Base-by-base conservation (phyloP, 2,329 filamentous ascomycete species). In the Colletotrichum sp. region DNA sequence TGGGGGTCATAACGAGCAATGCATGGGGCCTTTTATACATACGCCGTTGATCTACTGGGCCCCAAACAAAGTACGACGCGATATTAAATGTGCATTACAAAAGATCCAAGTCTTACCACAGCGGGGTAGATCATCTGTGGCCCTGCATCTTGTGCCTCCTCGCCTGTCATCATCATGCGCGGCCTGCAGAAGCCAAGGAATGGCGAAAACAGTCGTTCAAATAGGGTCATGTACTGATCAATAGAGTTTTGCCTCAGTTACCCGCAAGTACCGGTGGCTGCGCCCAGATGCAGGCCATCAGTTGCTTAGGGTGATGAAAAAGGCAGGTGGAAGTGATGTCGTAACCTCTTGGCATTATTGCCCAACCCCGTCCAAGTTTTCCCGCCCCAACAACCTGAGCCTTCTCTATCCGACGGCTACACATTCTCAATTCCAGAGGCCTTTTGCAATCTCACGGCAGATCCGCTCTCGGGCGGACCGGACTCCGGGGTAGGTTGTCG, bases 321-420 rank as follows among this genome's bases (percentile, higher is more conserved):
- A 72, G 63, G 55, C 70, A 75, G 69, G 73, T 75, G 28, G 9
- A 9, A 61, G 26, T 21, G 52, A 75, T 75, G 68, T 75, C 72
- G 72, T 59, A 43, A 75, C 28, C 36, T 43, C 72, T 71, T 71
- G 68, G 57, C 68, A 64, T 39, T 52, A 63, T 71, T 71, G 57
- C 18, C 59, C 57, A 63, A 34, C 28, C 26, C 52, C 36, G 52
- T 43, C 28, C 34, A 55, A 21, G 30, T 2, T 52, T 24, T 67
- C 43, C 28, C n/a, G 5, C 21, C 66, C 6, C 48, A 36, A 60
- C 15, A 8, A 1, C 7, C 15, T 66, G 64, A 52, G 26, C 24
- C 64, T 66, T 30, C 15, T n/a, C 15, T 59, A 67, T 59, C 48
- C 48, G n/a, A 21, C n/a, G 9, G 13, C n/a, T 52, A 18, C 10